Percentiles rank a stretch among this genome's conserved stretches.
phyloP scores from a whole-genome alignment of 108 stramenopile species.

The Cyclostephanos invisitatus region DNA sequence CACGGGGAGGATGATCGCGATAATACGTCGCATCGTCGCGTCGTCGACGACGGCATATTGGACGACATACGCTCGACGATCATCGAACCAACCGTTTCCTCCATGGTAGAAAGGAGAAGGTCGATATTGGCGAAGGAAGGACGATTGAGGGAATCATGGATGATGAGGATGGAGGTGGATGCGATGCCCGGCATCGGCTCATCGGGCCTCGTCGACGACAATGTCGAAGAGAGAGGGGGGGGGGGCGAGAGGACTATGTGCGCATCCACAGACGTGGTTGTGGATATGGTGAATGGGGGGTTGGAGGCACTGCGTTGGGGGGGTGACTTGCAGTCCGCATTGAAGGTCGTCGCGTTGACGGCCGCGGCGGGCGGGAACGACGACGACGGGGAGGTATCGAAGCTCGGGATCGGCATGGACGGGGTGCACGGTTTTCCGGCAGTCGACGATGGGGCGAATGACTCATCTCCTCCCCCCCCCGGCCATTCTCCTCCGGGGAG shows the following conservation, averaged over 20 bases:
- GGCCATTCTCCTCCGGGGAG: background rate
- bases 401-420: slow-evolving; percentile 8
- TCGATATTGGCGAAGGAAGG: background rate
- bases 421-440: slow-evolving; percentile 4
- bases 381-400: slow-evolving; percentile 2
- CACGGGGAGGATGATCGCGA: slow-evolving; percentile 8
- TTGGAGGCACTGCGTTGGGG: slow-evolving; percentile 32
- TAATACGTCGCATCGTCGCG: slow-evolving; percentile 7
- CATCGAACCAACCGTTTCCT: background rate
- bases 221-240: background rate
- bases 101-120: background rate
- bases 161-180: slow-evolving; percentile 5
- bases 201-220: background rate
- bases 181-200: background rate
- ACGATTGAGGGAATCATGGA: slow-evolving; percentile 17
- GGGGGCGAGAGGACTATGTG: background rate
- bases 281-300: slow-evolving; percentile 28
- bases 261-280: slow-evolving; percentile 26
- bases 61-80: slow-evolving; percentile 13
- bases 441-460: slow-evolving; percentile 8
- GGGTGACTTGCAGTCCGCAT: slow-evolving; percentile 22
- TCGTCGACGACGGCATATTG: slow-evolving; percentile 10
- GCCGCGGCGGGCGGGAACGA: slow-evolving; percentile 1
- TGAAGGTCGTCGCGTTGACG: slow-evolving; percentile 16
- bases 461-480: background rate